These are phyloP conservation scores for Kappamyces sp. DNA, from an alignment of 192 early-diverging fungal genomes.

Conservation along the genomic window DNA sequence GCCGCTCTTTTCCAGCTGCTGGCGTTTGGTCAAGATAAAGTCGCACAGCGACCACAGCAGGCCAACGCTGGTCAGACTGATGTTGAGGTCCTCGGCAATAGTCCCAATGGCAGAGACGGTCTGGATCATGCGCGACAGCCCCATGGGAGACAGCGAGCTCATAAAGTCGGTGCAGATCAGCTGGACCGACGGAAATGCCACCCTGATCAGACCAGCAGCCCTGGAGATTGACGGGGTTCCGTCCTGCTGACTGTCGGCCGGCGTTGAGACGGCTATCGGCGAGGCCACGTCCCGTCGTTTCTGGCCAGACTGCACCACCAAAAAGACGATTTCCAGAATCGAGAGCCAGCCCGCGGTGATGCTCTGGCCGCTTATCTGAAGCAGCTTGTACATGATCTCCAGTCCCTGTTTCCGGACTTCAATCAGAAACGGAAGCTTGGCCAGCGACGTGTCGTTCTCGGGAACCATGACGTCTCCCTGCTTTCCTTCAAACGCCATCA, in stretches of 20 bases:
- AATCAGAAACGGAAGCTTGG: constrained; percentile 39
- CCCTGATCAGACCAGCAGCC: constrained; percentile 50
- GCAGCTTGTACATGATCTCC: constrained; percentile 82
- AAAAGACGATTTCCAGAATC: constrained; percentile 83
- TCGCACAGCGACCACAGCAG: constrained; percentile 90
- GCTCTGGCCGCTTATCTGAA: constrained; percentile 88
- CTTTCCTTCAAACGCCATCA: constrained; percentile 59
- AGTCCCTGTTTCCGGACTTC: constrained; percentile 78
- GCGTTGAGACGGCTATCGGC: not conserved
- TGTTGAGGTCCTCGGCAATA: constrained; percentile 87
- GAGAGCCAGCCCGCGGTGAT: constrained; percentile 75
- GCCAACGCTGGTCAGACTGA: constrained; percentile 85
- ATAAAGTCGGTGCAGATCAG: constrained; percentile 94
- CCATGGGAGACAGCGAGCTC: constrained; percentile 63
- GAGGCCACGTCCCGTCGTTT: constrained; percentile 7
- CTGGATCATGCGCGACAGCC: constrained; percentile 75
- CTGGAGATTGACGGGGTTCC: constrained; percentile 15
- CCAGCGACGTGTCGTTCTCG: not conserved
- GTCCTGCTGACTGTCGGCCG: constrained; percentile 1
- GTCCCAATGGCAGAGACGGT: constrained; percentile 73
- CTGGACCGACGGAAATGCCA: constrained; percentile 88
- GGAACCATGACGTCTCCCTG: constrained; percentile 6
- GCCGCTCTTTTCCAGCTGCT: constrained; percentile 40
- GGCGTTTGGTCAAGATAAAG: constrained; percentile 70
- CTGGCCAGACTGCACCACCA: constrained; percentile 28